Percentiles rank a stretch among this genome's conserved stretches.
These are phyloP conservation scores for Nothophoma quercina DNA, from an alignment of 2,329 filamentous ascomycete species.

Conservation along the genomic window DNA sequence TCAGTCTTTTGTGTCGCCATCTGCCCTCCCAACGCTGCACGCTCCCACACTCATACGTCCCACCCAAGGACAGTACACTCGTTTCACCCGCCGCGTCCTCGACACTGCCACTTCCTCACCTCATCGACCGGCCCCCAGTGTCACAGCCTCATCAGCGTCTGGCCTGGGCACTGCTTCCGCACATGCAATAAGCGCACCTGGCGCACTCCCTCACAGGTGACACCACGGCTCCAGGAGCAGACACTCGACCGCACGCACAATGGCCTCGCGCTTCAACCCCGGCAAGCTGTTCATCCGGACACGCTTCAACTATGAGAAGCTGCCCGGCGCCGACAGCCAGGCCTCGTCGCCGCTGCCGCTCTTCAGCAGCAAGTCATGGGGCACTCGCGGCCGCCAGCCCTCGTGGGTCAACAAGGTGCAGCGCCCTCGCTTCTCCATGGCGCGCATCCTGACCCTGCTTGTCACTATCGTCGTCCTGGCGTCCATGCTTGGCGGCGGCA, in stretches of 20 bases:
- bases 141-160: neutral
- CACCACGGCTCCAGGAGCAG: constrained; percentile 5
- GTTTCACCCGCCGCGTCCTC: constrained; percentile 31
- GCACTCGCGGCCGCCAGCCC: constrained; percentile 42
- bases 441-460: constrained; percentile 51
- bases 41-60: constrained; percentile 18
- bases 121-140: constrained; percentile 10
- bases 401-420: constrained; percentile 51
- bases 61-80: constrained; percentile 37
- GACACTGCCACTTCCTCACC: constrained; percentile 16
- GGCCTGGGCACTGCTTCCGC: constrained; percentile 23
- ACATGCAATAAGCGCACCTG: constrained; percentile 42
- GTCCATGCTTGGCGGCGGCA: constrained; percentile 53
- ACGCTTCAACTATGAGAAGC: constrained; percentile 56
- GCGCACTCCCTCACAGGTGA: constrained; percentile 12
- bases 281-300: constrained; percentile 54
- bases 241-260: constrained; percentile 27
- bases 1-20: constrained; percentile 12
- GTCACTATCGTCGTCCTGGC: constrained; percentile 52
- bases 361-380: constrained; percentile 50
- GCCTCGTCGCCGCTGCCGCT: constrained; percentile 49
- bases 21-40: constrained; percentile 12
- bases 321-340: constrained; percentile 54
- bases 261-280: constrained; percentile 54
- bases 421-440: constrained; percentile 52